Base-by-base conservation (phyloP, 2,329 filamentous ascomycete genomes). In the Clonostachys rhizophaga region DNA sequence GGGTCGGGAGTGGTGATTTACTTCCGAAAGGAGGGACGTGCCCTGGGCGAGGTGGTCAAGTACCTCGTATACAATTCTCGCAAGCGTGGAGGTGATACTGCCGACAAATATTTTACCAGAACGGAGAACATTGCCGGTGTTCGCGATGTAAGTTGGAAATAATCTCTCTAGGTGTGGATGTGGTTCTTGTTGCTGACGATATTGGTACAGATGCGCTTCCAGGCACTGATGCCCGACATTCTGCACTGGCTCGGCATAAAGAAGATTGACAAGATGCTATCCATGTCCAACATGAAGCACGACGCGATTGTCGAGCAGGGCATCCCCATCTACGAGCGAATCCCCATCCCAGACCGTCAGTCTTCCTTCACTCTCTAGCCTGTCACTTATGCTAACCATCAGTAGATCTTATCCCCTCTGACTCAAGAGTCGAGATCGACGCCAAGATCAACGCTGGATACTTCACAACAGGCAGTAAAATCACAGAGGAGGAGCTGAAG, bases 101-200 rank as follows among this genome's bases (percentile, higher is more conserved):
- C 91, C 18, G 92, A 87, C 57, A 90, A 95, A 66, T 97, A 97
- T 71, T 97, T 97, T 74, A 87, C 91, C 69, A 80, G 94, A 48
- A 97, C 92, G n/a, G 92, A 96, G 69, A 96, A 96, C 64, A 95
- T 99, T 63, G 94, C 94, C 9, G 94, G 94, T 51, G 92, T 97
- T 55, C 95, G 96, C 24, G 24, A 30, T 30, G 24, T 30, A 30
- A 30, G 24, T 30, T 30, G 90, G 90, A 5, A 30, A 44, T 42
- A 42, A 49, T 16, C 40, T 49, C 17, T 44, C 40, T 43, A 17
- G 33, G 11, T 12, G 8, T 8, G 7, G 12, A 11, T 10, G 13
- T 8, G 14, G 5, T 4, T 6, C 7, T 41, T 42, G 13, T 12
- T 42, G 20, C 30, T 42, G 30, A 48, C 10, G 24, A 14, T 13